Base-by-base conservation (phyloP, 75 land plant genomes). In the Cryptomeria japonica region DNA sequence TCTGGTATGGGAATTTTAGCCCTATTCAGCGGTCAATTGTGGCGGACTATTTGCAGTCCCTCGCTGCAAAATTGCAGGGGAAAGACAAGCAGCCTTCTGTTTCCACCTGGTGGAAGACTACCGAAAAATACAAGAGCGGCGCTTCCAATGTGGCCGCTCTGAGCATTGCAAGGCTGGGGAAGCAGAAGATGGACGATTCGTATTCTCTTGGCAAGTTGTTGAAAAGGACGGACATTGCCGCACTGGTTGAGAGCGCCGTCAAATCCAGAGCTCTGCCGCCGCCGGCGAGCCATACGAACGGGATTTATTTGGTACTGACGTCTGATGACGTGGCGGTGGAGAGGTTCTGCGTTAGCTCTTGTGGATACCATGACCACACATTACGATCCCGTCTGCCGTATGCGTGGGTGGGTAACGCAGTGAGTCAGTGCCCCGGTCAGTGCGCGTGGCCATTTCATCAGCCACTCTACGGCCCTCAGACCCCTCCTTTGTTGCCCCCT, bases 321-420 rank as follows among this genome's bases (percentile, higher is more conserved):
- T 85, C 90, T 8, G 83, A 82, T 16, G 91, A 86, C 39, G 88
- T 91, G 18, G 34, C 51, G 5, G 87, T 91, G 25, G 92, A 91
- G 39, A 85, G 85, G 47, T 91, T 91, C 88, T 51, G 16, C 15
- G 16, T 51, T 1, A 51, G 55, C 55, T 51, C 55, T 2, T 51
- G 55, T 16, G 55, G 16, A 14, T 51, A 51, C 55, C 55, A 51
- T 14, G 55, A 2, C 2, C 1, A 51, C 16, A 51, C 55, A 14
- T 2, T 13, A 51, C 15, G 13, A 0, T 51, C 55, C 55, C 16
- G 55, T 13, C 55, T 51, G 1, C 2, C 1, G 55, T 51, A 51
- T 14, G 55, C 55, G 55, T 51, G 55, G 55, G 55, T 51, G 3
- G 55, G 64, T 15, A 58, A 58, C 25, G 4, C 64, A 19, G 28